A percentile compares a stretch with the other conserved stretches of the same genome.
Evolutionary conservation across 208 protist genomes (phyloP).

Genomic region (Blechomonas ayalai): DNA sequence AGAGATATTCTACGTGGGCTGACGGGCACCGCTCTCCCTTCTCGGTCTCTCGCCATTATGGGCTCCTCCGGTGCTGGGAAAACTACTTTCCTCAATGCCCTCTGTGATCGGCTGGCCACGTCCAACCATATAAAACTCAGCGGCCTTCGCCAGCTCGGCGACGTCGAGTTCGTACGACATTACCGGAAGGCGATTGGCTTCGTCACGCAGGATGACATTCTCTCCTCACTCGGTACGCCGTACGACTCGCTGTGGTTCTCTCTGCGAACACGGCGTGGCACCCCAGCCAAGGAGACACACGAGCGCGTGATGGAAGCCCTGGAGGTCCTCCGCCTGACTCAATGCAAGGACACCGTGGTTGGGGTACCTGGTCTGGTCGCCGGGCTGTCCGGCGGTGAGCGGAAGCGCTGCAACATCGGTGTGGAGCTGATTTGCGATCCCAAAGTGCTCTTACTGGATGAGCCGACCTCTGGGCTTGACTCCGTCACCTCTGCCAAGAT

Average conservation of each 20-base stretch:
- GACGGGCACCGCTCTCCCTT: conserved; percentile 64
- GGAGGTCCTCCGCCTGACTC: conserved; percentile 44
- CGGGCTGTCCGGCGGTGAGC: conserved; percentile 85
- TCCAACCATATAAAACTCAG: conserved; percentile 24
- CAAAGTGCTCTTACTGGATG: conserved; percentile 81
- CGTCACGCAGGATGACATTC: conserved; percentile 80
- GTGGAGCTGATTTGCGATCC: conserved; percentile 87
- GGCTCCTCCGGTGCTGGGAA: conserved; percentile 81
- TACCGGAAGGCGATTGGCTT: conserved; percentile 67
- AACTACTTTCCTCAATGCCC: conserved; percentile 82
- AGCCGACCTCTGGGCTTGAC: conserved; percentile 89
- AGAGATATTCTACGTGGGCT: conserved; percentile 51
- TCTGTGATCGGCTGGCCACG: conserved; percentile 53
- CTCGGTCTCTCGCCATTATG: conserved; percentile 74
- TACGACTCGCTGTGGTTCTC: conserved; percentile 70
- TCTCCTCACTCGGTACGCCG: conserved; percentile 55
- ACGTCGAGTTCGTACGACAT: conserved; percentile 38
- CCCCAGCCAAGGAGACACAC: conserved; percentile 22
- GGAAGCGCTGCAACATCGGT: conserved; percentile 84
- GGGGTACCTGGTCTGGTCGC: conserved; percentile 57
- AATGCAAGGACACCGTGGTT: conserved; percentile 64
- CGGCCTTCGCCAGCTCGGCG: conserved; percentile 57
- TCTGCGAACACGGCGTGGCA: conserved; percentile 57
- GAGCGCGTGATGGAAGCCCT: conserved; percentile 59
- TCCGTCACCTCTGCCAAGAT: conserved; percentile 77